Evolutionary conservation across 106 monocot genomes (phyloP).

Genomic region (Dioscorea alata): DNA sequence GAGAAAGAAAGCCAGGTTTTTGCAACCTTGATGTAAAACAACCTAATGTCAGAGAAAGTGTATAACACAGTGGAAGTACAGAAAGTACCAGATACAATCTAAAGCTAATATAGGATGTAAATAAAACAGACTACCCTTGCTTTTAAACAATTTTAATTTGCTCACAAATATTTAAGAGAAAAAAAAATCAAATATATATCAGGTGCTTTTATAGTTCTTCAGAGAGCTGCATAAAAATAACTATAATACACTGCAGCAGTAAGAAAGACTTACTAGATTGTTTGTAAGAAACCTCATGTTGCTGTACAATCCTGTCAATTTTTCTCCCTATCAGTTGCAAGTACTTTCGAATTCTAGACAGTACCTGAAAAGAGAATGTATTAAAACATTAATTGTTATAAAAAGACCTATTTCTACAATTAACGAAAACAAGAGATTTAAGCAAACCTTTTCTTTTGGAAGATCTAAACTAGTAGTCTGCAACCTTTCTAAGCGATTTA

Average conservation of each 20-base stretch:
- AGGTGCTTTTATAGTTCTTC: too few relatives aligned
- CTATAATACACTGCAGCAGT: neutral
- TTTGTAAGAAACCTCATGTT: slow-evolving; percentile 68
- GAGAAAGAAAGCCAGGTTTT: too few relatives aligned
- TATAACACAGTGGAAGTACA: too few relatives aligned
- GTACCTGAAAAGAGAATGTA: slow-evolving; percentile 52
- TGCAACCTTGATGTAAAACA: too few relatives aligned
- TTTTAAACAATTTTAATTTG: too few relatives aligned
- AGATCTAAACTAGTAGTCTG: slow-evolving; percentile 93
- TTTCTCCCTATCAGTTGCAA: slow-evolving; percentile 83
- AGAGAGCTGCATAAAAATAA: too few relatives aligned
- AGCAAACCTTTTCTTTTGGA: slow-evolving; percentile 90
- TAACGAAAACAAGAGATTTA: slow-evolving; percentile 9
- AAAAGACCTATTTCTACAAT: neutral
- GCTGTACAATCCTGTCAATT: slow-evolving; percentile 75
- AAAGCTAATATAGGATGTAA: too few relatives aligned
- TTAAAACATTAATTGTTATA: neutral
- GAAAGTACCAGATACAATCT: too few relatives aligned
- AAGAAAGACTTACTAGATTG: slow-evolving; percentile 62
- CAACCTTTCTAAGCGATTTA: slow-evolving; percentile 79
- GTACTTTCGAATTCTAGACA: slow-evolving; percentile 87
- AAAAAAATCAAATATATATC: too few relatives aligned
- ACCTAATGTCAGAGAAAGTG: too few relatives aligned
- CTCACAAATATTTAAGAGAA: too few relatives aligned
- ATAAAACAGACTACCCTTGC: too few relatives aligned